Evolutionary conservation across 202 grass and related monocot species (phyloP), one percentile per base, ranked within the genome.

Genomic region (Eragrostis tef): DNA sequence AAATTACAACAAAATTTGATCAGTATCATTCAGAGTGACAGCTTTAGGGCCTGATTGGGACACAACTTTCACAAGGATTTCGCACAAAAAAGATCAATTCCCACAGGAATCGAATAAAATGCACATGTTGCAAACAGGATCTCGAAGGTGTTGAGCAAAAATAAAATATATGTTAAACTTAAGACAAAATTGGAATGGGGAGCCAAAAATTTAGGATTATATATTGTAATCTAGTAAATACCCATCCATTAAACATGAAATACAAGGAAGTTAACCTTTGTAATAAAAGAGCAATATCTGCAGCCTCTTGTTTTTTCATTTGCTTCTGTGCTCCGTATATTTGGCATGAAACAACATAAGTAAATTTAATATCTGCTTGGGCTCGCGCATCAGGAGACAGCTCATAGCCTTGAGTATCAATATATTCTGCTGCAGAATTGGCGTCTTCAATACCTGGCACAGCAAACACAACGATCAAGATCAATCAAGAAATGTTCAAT

Each of bases 271-370:
- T 3, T 36, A 79, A 95, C 96, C 92, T 98, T 70, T 98, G 96
- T 85, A 98, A 74, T 67, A 98, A 80, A 54, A 98, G 90, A 73
- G 90, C 85, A 85, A 98, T 95, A 89, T 98, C 96, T 45, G 87
- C 84, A 77, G 96, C 92, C 79, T 98, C 92, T 83, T 69, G 89
- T 78, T 89, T 83, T 66, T 91, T 93, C 71, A 80, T 95, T 83
- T 98, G 92, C 51, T 98, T 98, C 87, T 98, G 96, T 22, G 93
- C 88, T 78, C 96, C 96, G 79, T 98, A 98, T 86, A 98, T 98
- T 91, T 98, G 96, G 72, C 96, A 98, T 64, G 96, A 98, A 81
- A 98, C 74, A 21, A 98, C 96, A 47, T 98, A 98, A 63, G 87
- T 98, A 91, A 98, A 98, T 86, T 98, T 98, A 59, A 98, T 86